phyloP scores from a whole-genome alignment of 2,329 filamentous ascomycete genomes.

The Diaporthe citriasiana region DNA sequence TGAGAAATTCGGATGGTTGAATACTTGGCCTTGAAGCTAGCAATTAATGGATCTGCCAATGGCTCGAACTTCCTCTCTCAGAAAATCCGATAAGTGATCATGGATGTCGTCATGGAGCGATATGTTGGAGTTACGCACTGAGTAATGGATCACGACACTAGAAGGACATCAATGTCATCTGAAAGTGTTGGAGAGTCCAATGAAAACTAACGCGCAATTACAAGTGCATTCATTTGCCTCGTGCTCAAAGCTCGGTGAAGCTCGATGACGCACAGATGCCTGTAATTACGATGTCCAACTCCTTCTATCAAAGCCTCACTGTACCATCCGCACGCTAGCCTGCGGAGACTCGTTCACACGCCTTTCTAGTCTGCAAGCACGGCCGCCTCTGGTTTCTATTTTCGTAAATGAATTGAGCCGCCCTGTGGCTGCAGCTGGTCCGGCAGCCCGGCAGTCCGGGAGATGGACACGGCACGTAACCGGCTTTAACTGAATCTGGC shows the following conservation, averaged over 20 bases:
- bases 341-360: neutral
- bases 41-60: neutral
- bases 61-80: neutral
- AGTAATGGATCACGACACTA: neutral
- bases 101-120: neutral
- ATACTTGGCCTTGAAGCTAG: neutral
- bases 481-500: conserved; percentile 10
- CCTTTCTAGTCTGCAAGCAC: too few species aligned
- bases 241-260: neutral
- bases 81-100: neutral
- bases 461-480: neutral
- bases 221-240: neutral
- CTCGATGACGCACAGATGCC: neutral
- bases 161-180: neutral
- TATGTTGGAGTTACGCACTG: too few species aligned
- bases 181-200: neutral
- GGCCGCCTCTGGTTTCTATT: neutral
- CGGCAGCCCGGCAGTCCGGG: neutral
- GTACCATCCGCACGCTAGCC: too few species aligned
- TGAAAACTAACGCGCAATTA: neutral
- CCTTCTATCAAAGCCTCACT: neutral
- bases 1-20: neutral
- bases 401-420: neutral
- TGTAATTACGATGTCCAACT: neutral
- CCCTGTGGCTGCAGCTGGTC: neutral